phyloP scores from a whole-genome alignment of 768 basidiomycete species.

The Tylopilus sp. region DNA sequence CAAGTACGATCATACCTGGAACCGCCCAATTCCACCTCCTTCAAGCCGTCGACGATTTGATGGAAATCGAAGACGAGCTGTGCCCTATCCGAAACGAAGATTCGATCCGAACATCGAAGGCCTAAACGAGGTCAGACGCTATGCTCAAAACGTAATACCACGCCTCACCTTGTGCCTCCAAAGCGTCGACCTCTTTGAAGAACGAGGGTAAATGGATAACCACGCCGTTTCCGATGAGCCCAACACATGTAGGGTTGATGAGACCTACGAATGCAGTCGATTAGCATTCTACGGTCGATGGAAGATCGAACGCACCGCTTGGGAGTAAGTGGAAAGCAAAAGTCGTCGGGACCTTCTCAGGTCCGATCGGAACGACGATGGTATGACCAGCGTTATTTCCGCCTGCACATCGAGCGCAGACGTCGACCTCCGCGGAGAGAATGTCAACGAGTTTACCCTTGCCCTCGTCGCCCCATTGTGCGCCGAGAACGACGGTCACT shows the following conservation, averaged over 20 bases:
- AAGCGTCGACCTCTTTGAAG: conserved; percentile 85
- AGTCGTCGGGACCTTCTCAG: conserved; percentile 69
- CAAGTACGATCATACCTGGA: conserved; percentile 49
- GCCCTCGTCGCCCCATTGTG: conserved; percentile 93
- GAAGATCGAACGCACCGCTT: conserved; percentile 54
- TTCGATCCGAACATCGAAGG: conserved; percentile 75
- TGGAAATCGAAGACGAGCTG: conserved; percentile 99
- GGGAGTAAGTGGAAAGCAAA: conserved; percentile 97
- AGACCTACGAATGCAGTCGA: conserved; percentile 10
- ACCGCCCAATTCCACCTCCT: conserved; percentile 95
- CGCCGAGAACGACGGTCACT: conserved; percentile 77
- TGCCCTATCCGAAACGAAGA: conserved; percentile 94
- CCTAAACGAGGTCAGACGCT: conserved; percentile 44
- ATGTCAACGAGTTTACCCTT: conserved; percentile 98
- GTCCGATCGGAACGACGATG: conserved; percentile 76
- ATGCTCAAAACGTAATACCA: background rate
- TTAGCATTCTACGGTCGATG: background rate
- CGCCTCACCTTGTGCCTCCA: conserved; percentile 73
- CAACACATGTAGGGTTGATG: conserved; percentile 56
- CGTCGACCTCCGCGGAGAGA: conserved; percentile 80
- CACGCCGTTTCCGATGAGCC: conserved; percentile 92
- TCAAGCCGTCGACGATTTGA: conserved; percentile 98
- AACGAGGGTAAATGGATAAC: conserved; percentile 95
- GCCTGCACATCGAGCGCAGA: conserved; percentile 95
- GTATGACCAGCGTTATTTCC: conserved; percentile 99